Evolutionary conservation across 2,329 filamentous ascomycete species (phyloP), one percentile per base, ranked within the genome.

Genomic region (Monosporascus ibericus): DNA sequence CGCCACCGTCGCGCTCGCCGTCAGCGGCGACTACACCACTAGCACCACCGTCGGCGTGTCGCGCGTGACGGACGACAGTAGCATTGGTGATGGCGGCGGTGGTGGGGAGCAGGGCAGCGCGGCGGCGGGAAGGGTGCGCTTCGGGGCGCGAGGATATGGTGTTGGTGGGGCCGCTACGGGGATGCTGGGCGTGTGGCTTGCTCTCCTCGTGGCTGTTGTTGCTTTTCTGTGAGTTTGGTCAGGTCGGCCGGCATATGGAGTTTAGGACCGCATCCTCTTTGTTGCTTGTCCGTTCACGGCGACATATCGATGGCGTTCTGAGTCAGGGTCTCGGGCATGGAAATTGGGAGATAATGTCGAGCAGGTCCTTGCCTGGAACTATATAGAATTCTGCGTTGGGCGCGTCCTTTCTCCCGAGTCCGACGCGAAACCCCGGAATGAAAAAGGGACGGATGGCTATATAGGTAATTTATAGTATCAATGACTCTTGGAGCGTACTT

Each of bases 21-120:
- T 66, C 37, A 69, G 69, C 52, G 66, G 71, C 38, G 63, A 65
- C 46, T 44, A 65, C n/a, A 68, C 66, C 2, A 68, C 66, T 7
- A 60, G 53, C 6, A 61, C 60, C 25, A 65, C 64, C 14, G 27
- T 67, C 5, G 54, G 60, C n/a, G 51, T 52, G 14, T 49, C 49
- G 17, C 48, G 55, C 2, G 55, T 54, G 1, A 37, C 54, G 50
- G 55, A 48, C 48, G 52, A 58, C 24, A 39, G 57, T 50, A 30
- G 53, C 53, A 47, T 53, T 5, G 36, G 25, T 6, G 47, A 2
- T 14, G 11, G 7, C 6, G 42, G 17, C 6, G 42, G n/a, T n/a
- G n/a, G n/a, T n/a, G n/a, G n/a, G n/a, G n/a, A n/a, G n/a, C n/a
- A 44, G 15, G 17, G 14, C 22, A 22, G 25, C 42, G 20, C 14